phyloP scores from a whole-genome alignment of 2,329 filamentous ascomycete species.

The Fusarium sterilihyphosum region DNA sequence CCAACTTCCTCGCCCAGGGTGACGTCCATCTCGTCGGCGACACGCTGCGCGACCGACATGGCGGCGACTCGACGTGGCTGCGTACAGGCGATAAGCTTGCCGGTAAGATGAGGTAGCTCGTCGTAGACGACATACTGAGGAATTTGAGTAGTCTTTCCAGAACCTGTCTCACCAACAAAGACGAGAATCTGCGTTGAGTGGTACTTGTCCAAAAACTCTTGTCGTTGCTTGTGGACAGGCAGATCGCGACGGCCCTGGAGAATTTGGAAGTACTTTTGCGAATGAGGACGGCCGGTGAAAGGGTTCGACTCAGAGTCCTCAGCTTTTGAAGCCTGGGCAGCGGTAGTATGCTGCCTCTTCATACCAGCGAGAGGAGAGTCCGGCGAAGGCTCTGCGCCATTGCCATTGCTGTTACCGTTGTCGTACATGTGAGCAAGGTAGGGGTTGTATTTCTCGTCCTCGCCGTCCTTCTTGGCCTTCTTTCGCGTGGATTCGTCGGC shows the following conservation, averaged over 20 bases:
- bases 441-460: constrained; percentile 69
- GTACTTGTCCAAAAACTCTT: constrained; percentile 94
- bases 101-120: constrained; percentile 85
- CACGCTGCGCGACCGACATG: constrained; percentile 98
- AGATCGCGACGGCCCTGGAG: constrained; percentile 84
- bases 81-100: constrained; percentile 95
- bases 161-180: constrained; percentile 98
- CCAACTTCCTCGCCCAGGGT: constrained; percentile 92
- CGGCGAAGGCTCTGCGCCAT: constrained; percentile 47
- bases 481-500: constrained; percentile 54
- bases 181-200: constrained; percentile 96
- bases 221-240: constrained; percentile 90
- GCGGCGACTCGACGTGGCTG: constrained; percentile 97
- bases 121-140: constrained; percentile 98
- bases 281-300: constrained; percentile 82
- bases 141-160: constrained; percentile 98
- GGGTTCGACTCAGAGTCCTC: constrained; percentile 87
- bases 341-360: constrained; percentile 82
- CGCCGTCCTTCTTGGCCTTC: constrained; percentile 54
- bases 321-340: constrained; percentile 74
- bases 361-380: constrained; percentile 70
- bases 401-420: constrained; percentile 52
- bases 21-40: constrained; percentile 96
- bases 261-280: constrained; percentile 89
- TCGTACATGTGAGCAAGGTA: constrained; percentile 93